Conservation (phyloP, 768 basidiomycete species). For the Mycena filopes region DNA sequence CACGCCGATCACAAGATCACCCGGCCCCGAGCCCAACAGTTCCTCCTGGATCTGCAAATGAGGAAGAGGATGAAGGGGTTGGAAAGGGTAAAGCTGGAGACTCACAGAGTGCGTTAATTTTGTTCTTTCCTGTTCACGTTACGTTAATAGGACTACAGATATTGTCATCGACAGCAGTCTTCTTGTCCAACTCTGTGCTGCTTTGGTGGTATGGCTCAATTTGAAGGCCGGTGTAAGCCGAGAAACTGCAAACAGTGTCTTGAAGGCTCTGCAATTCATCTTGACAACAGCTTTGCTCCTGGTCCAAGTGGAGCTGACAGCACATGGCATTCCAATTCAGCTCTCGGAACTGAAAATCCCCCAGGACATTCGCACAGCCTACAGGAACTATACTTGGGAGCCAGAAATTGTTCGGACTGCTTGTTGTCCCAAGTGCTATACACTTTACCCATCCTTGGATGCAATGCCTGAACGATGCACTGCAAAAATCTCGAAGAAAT, state of each 20-base stretch:
- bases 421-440: too few relatives aligned
- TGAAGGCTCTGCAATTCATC: constrained; percentile 14
- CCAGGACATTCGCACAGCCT: background rate
- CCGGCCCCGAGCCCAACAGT: too few relatives aligned
- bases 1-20: too few relatives aligned
- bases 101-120: too few relatives aligned
- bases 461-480: constrained; percentile 9
- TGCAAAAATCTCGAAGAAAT: constrained; percentile 3
- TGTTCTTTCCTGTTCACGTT: too few relatives aligned
- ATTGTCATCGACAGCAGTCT: too few relatives aligned
- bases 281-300: background rate
- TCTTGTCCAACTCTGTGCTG: background rate
- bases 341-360: background rate
- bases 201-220: background rate
- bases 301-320: background rate
- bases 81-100: too few relatives aligned
- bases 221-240: background rate
- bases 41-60: too few relatives aligned
- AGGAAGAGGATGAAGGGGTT: too few relatives aligned
- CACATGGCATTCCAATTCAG: constrained; percentile 1
- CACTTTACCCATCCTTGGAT: background rate
- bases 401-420: background rate
- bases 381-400: background rate
- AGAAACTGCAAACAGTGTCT: background rate
- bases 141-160: too few relatives aligned